Percentiles rank a stretch among this genome's conserved stretches.
These are phyloP conservation scores for Leptographium galeiforme DNA, from an alignment of 2,329 filamentous ascomycete genomes.

Conservation along the genomic window DNA sequence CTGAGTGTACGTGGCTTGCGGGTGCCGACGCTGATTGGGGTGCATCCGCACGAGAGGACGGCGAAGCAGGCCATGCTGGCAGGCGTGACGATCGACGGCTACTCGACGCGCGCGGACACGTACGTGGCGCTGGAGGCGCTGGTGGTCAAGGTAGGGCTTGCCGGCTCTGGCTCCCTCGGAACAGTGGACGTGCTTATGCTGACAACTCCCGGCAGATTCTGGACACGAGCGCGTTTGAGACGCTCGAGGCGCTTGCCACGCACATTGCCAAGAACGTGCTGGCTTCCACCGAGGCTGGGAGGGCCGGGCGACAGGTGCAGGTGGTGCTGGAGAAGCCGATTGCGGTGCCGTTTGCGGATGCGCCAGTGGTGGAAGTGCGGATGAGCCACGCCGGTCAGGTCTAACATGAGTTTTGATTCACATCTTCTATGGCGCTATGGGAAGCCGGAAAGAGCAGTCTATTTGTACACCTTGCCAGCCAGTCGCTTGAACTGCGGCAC, in stretches of 20 bases:
- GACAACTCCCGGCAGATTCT: constrained; percentile 23
- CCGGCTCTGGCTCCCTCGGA: constrained; percentile 20
- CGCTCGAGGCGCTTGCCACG: constrained; percentile 46
- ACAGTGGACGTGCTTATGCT: constrained; percentile 15
- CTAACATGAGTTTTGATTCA: too few relatives aligned
- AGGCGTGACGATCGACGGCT: constrained; percentile 35
- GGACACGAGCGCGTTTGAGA: constrained; percentile 44
- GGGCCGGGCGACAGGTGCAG: constrained; percentile 37
- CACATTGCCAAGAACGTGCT: constrained; percentile 33
- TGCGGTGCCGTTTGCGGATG: constrained; percentile 59
- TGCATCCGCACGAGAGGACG: constrained; percentile 57
- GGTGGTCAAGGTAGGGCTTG: constrained; percentile 35
- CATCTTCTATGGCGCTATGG: neutral
- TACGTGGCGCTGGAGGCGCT: constrained; percentile 44
- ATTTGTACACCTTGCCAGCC: neutral
- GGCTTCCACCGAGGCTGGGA: constrained; percentile 20
- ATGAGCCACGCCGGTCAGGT: constrained; percentile 6
- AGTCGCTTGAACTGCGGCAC: constrained; percentile 44
- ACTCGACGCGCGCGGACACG: constrained; percentile 30
- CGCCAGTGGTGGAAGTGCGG: constrained; percentile 50
- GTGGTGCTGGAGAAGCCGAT: constrained; percentile 59
- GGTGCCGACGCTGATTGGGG: constrained; percentile 56
- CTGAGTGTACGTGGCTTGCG: constrained; percentile 43
- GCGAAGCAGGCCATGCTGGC: constrained; percentile 10
- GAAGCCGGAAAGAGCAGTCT: neutral